These are phyloP conservation scores for Dioszegia aurantiaca DNA, from an alignment of 768 basidiomycete genomes.

Conservation along the genomic window DNA sequence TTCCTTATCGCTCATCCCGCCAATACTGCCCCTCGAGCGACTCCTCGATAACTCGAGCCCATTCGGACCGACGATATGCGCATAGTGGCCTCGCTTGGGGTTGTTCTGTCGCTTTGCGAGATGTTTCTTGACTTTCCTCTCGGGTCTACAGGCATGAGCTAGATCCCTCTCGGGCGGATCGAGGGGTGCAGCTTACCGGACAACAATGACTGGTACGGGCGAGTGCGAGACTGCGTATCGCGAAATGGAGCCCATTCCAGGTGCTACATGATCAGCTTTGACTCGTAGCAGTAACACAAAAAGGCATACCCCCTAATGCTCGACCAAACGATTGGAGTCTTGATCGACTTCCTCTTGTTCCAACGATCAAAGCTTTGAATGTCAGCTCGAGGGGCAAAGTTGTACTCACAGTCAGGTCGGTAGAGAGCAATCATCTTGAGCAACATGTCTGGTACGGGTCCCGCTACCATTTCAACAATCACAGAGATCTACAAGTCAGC, in stretches of 20 bases:
- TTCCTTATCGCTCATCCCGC: slow-evolving; percentile 12
- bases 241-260: slow-evolving; percentile 65
- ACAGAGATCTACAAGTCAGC: slow-evolving; percentile 65
- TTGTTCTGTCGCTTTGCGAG: slow-evolving; percentile 81
- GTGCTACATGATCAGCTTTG: slow-evolving; percentile 40
- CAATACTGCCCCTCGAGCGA: slow-evolving; percentile 37
- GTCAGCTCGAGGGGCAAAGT: slow-evolving; percentile 3
- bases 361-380: slow-evolving; percentile 73
- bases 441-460: slow-evolving; percentile 80
- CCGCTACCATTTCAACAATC: slow-evolving; percentile 90
- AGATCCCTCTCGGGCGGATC: neutral
- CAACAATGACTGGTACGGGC: slow-evolving; percentile 93
- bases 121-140: slow-evolving; percentile 78
- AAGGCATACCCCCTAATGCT: slow-evolving; percentile 54
- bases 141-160: slow-evolving; percentile 56
- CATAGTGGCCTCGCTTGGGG: slow-evolving; percentile 69
- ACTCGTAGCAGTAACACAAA: neutral
- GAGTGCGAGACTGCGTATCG: slow-evolving; percentile 78
- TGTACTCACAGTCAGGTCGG: slow-evolving; percentile 47
- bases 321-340: slow-evolving; percentile 60
- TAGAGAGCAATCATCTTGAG: slow-evolving; percentile 82
- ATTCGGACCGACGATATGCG: slow-evolving; percentile 48
- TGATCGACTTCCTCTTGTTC: slow-evolving; percentile 70
- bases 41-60: slow-evolving; percentile 38
- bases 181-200: slow-evolving; percentile 56